Evolutionary conservation across 371 early-diverging fungal species (phyloP).

Genomic region (Haplosporangium sp.): DNA sequence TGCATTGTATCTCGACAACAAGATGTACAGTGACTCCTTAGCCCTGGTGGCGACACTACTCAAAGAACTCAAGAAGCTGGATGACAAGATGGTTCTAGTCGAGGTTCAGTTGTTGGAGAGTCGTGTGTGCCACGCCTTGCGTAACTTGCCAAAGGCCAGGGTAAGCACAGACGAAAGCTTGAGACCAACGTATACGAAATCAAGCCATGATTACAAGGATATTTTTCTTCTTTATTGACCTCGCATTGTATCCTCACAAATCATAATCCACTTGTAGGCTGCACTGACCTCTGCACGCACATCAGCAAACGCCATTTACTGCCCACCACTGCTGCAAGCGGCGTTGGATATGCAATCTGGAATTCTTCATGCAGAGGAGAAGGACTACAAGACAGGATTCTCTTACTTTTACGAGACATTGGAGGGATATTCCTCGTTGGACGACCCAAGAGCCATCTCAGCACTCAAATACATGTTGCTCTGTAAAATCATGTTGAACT

Average conservation of each 20-base stretch:
- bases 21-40: conserved; percentile 93
- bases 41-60: conserved; percentile 85
- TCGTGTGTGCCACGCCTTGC: conserved; percentile 91
- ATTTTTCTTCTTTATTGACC: too few species aligned
- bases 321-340: conserved; percentile 98
- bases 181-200: too few species aligned
- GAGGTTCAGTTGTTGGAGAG: conserved; percentile 98
- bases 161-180: conserved; percentile 53
- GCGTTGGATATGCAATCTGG: conserved; percentile 98
- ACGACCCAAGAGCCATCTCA: conserved; percentile 85
- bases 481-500: conserved; percentile 97
- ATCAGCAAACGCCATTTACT: conserved; percentile 97
- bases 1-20: conserved; percentile 92
- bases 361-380: conserved; percentile 97
- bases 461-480: conserved; percentile 97
- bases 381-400: conserved; percentile 98
- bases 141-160: conserved; percentile 94
- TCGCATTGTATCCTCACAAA: too few species aligned
- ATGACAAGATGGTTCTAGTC: conserved; percentile 97
- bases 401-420: conserved; percentile 99
- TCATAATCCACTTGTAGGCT: conserved; percentile 67
- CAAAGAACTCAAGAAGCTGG: conserved; percentile 96
- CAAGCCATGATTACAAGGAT: too few species aligned
- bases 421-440: conserved; percentile 92
- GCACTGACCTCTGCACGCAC: conserved; percentile 97